Conservation (phyloP, 768 basidiomycete genomes). For the Chalciporus sphaerocephalus region DNA sequence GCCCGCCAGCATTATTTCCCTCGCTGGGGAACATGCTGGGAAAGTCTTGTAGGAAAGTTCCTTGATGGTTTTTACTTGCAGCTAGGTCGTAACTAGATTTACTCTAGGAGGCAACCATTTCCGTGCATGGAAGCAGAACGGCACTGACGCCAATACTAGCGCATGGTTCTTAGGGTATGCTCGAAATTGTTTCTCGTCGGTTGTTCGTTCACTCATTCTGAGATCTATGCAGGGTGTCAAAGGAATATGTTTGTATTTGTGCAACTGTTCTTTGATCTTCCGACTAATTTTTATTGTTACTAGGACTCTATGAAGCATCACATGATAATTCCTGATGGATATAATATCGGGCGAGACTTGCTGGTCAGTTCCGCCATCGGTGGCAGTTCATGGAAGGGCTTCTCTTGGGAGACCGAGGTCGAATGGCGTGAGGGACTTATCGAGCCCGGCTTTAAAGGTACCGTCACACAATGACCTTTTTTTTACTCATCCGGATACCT, state of each 20-base stretch:
- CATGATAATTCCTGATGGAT: slow-evolving; percentile 72
- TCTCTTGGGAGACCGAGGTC: slow-evolving; percentile 73
- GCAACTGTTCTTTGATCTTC: not conserved
- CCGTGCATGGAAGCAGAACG: slow-evolving; percentile 87
- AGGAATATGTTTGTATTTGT: slow-evolving; percentile 50
- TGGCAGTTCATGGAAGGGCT: slow-evolving; percentile 57
- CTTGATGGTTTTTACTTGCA: not conserved
- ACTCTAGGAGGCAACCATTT: slow-evolving; percentile 81
- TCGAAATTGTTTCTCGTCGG: slow-evolving; percentile 6
- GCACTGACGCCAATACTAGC: slow-evolving; percentile 60
- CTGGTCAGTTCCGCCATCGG: slow-evolving; percentile 62
- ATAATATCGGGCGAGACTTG: slow-evolving; percentile 78
- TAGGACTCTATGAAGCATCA: slow-evolving; percentile 61
- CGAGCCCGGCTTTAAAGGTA: slow-evolving; percentile 64
- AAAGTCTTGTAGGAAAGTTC: slow-evolving; percentile 60
- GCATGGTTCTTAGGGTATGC: slow-evolving; percentile 86
- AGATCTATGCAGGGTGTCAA: slow-evolving; percentile 56
- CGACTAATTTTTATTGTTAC: slow-evolving; percentile 1
- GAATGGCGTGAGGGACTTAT: slow-evolving; percentile 72
- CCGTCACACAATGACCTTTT: slow-evolving; percentile 5
- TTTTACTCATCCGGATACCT: not conserved
- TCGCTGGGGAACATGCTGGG: slow-evolving; percentile 84
- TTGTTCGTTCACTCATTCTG: not conserved
- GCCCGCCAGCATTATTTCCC: slow-evolving; percentile 78
- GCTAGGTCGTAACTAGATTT: slow-evolving; percentile 1